A percentile compares a stretch with the other conserved stretches of the same genome.
phyloP scores from a whole-genome alignment of 768 basidiomycete genomes.

The Grammothele lineata region DNA sequence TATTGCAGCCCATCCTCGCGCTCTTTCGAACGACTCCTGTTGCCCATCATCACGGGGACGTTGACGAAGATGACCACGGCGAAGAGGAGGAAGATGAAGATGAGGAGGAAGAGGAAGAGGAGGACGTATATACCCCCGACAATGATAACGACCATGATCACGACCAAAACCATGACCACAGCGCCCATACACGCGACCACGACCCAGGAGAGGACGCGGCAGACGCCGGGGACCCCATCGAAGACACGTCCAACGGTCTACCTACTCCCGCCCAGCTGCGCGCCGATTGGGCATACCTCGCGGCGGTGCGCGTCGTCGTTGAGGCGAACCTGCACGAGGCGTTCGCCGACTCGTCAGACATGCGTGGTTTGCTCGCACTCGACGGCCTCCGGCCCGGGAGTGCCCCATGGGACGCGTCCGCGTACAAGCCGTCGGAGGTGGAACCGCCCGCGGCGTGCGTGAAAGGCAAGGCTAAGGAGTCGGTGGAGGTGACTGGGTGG shows the following conservation, averaged over 20 bases:
- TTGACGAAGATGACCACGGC: conserved; percentile 19
- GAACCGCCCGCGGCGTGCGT: background rate
- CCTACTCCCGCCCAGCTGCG: conserved; percentile 24
- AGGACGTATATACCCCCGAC: conserved; percentile 12
- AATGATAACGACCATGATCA: background rate
- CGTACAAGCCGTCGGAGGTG: background rate
- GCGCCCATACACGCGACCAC: no score
- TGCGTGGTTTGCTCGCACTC: conserved; percentile 24
- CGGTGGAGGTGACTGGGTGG: conserved; percentile 38
- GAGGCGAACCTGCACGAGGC: conserved; percentile 47
- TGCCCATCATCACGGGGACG: background rate
- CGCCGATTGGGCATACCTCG: conserved; percentile 48
- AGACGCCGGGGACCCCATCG: background rate
- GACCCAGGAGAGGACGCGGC: background rate
- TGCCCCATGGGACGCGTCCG: conserved; percentile 19
- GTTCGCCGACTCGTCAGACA: conserved; percentile 21
- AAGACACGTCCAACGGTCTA: background rate
- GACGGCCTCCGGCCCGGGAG: conserved; percentile 25
- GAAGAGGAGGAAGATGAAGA: conserved; percentile 17
- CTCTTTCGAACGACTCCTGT: conserved; percentile 6
- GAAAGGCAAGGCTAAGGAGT: conserved; percentile 8
- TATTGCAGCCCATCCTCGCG: conserved; percentile 15
- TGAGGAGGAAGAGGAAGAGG: conserved; percentile 10
- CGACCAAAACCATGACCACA: conserved; percentile 4
- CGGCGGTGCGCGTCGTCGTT: conserved; percentile 45